Conservation (phyloP, 176 grass and related monocot species). For the barley (Hordeum vulgare) region MorexV3_pseudomolecules_assembly NC_058521.1:484590408-484590907, state of each 20-base stretch:
- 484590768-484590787: neutral
- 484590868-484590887: neutral
- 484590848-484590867: slow-evolving; percentile 97
- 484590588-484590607: slow-evolving; percentile 24
- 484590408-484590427: neutral
- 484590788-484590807: slow-evolving; percentile 83
- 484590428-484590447: neutral
- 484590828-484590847: slow-evolving; percentile 95
- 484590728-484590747: neutral
- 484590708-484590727: neutral
- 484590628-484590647: neutral
- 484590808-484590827: slow-evolving; percentile 86
- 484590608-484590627: slow-evolving; percentile 15
- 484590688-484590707: neutral
- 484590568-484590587: neutral
- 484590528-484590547: neutral
- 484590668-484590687: neutral
- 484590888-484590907: neutral
- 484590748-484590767: neutral
- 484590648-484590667: neutral
- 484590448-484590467: slow-evolving; percentile 26
- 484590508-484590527: neutral
- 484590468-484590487: slow-evolving; percentile 16
- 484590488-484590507: neutral
- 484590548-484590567: neutral